A percentile compares a stretch with the other conserved stretches of the same genome.
phyloP scores from a whole-genome alignment of 352 stramenopile species.

The Phytophthora chlamydospora region DNA sequence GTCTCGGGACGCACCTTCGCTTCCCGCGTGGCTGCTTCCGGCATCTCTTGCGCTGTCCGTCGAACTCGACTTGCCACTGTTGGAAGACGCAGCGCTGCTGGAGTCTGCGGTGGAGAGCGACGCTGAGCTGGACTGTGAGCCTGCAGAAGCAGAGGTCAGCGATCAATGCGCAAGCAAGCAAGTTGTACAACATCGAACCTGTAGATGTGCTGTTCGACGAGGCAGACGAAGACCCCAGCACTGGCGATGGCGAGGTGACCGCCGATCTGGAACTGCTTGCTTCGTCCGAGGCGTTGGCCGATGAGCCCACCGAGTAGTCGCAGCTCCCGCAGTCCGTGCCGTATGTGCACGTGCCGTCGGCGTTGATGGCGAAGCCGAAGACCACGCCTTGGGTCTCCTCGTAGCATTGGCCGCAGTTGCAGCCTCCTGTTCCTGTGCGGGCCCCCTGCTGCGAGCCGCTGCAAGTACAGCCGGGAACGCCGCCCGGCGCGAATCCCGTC shows the following conservation, averaged over 20 bases:
- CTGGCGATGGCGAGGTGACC: conserved; percentile 6
- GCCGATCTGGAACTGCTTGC: not conserved
- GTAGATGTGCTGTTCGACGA: conserved; percentile 1
- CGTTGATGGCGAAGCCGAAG: conserved; percentile 36
- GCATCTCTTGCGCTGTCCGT: conserved; percentile 5
- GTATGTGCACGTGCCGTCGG: conserved; percentile 34
- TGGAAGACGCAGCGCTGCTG: conserved; percentile 9
- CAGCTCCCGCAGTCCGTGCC: conserved; percentile 39
- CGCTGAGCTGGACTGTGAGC: conserved; percentile 9
- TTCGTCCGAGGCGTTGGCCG: conserved; percentile 4
- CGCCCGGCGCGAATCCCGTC: conserved; percentile 44
- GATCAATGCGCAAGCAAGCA: conserved; percentile 7
- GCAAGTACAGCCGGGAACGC: conserved; percentile 37
- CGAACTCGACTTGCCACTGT: conserved; percentile 19
- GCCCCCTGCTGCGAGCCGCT: conserved; percentile 29
- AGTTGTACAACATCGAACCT: conserved; percentile 8
- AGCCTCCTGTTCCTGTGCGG: conserved; percentile 29
- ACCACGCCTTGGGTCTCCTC: conserved; percentile 29
- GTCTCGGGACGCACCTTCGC: conserved; percentile 11
- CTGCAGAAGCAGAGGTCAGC: conserved; percentile 1
- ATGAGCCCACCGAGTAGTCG: conserved; percentile 14
- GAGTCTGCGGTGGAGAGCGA: conserved; percentile 9
- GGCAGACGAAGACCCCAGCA: not conserved
- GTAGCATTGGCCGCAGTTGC: conserved; percentile 55
- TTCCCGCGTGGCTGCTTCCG: conserved; percentile 11